A percentile compares a stretch with the other conserved stretches of the same genome.
These are phyloP conservation scores for Beauveria rudraprayagi DNA, from an alignment of 2,329 filamentous ascomycete genomes.

Conservation along the genomic window DNA sequence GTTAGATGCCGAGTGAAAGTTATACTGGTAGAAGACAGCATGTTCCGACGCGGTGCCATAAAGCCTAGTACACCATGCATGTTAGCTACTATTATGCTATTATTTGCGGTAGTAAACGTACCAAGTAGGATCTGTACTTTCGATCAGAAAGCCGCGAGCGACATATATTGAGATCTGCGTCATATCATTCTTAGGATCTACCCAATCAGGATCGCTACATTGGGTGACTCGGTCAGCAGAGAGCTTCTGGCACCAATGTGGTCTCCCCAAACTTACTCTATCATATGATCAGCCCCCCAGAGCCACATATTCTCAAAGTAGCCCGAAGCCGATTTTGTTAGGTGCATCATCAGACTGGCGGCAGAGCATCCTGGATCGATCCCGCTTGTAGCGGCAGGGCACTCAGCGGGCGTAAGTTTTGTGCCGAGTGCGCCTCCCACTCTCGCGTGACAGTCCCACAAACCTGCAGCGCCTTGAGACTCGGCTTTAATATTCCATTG, in stretches of 20 bases:
- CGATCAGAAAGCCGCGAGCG: conserved; percentile 17
- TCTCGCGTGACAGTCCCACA: conserved; percentile 63
- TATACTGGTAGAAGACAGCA: conserved; percentile 41
- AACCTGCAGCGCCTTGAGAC: conserved; percentile 23
- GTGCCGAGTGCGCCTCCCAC: conserved; percentile 66
- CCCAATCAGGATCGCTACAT: conserved; percentile 12
- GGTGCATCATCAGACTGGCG: conserved; percentile 44
- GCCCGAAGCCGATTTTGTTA: conserved; percentile 38
- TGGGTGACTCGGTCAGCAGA: background rate
- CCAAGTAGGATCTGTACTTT: conserved; percentile 8
- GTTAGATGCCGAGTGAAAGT: conserved; percentile 37
- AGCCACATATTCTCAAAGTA: conserved; percentile 51
- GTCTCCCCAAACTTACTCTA: conserved; percentile 11
- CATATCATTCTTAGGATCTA: conserved; percentile 10
- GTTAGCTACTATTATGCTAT: background rate
- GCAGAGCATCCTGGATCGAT: conserved; percentile 50
- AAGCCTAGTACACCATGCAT: background rate
- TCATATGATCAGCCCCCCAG: conserved; percentile 59
- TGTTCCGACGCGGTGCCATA: conserved; percentile 36
- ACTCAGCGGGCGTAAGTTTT: conserved; percentile 52
- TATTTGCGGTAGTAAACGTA: background rate
- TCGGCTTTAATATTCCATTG: conserved; percentile 47
- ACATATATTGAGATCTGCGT: conserved; percentile 14
- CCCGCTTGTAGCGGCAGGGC: conserved; percentile 35
- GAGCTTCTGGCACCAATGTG: background rate